A percentile compares a stretch with the other conserved stretches of the same genome.
Conservation (phyloP, 2,329 filamentous ascomycete species). For the Pseudogymnoascus sp. region DNA sequence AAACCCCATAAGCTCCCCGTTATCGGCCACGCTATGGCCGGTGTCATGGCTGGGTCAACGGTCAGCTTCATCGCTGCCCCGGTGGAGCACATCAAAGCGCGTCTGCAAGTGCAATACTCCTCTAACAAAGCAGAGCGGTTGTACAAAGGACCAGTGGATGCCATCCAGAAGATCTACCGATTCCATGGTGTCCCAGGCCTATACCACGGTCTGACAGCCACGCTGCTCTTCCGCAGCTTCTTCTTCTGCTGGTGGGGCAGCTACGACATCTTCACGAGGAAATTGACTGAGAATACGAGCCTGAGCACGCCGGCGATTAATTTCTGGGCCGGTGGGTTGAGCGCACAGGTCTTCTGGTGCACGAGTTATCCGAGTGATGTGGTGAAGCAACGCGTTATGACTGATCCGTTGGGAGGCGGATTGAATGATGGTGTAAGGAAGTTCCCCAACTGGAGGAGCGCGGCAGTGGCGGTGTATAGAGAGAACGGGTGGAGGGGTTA, state of each 20-base stretch:
- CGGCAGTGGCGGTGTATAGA: constrained; percentile 67
- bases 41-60: constrained; percentile 78
- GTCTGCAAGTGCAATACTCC: constrained; percentile 89
- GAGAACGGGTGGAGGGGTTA: constrained; percentile 76
- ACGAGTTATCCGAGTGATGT: constrained; percentile 88
- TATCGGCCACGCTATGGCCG: constrained; percentile 80
- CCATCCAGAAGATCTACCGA: constrained; percentile 61
- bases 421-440: constrained; percentile 60
- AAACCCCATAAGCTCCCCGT: constrained; percentile 55
- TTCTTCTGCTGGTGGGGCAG: constrained; percentile 99
- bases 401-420: constrained; percentile 72
- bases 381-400: constrained; percentile 96
- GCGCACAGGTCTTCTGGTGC: constrained; percentile 91
- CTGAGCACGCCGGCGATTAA: constrained; percentile 78
- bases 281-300: constrained; percentile 58
- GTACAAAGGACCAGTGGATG: constrained; percentile 85
- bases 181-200: constrained; percentile 72
- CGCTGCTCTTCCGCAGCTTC: constrained; percentile 80
- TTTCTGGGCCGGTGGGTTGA: constrained; percentile 94
- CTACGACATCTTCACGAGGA: constrained; percentile 76
- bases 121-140: constrained; percentile 68
- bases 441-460: constrained; percentile 74
- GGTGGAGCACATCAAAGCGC: constrained; percentile 90
- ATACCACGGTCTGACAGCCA: constrained; percentile 80
- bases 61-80: constrained; percentile 91